Evolutionary conservation across 2,329 filamentous ascomycete species (phyloP).

Genomic region (Botryotinia globosa): DNA sequence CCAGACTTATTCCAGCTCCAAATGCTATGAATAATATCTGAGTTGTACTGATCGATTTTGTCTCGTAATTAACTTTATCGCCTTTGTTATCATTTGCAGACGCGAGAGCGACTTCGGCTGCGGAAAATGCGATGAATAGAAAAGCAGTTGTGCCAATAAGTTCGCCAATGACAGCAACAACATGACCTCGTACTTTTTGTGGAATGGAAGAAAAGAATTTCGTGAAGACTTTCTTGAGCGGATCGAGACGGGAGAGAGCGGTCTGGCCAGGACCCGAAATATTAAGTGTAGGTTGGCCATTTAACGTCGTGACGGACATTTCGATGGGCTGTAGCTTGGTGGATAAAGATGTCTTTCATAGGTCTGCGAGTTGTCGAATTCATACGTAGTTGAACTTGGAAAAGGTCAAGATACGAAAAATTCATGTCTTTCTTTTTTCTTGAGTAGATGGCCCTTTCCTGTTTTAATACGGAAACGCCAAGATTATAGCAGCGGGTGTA

Average conservation of each 20-base stretch:
- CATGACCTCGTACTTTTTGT: conserved; percentile 41
- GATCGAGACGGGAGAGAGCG: conserved; percentile 25
- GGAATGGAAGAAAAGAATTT: conserved; percentile 26
- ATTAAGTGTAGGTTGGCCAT: conserved; percentile 25
- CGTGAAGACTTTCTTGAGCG: conserved; percentile 26
- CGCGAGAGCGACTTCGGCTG: conserved; percentile 31
- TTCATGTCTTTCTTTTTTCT: not conserved
- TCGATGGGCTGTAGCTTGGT: conserved; percentile 6
- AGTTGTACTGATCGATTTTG: conserved; percentile 31
- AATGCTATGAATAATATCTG: conserved; percentile 31
- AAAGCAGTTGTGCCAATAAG: conserved; percentile 49
- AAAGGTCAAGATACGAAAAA: not conserved
- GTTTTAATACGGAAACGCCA: not conserved
- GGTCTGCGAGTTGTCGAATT: conserved; percentile 5
- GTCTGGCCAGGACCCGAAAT: conserved; percentile 24
- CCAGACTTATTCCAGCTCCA: conserved; percentile 37
- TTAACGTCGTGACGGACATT: conserved; percentile 22
- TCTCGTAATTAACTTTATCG: conserved; percentile 12
- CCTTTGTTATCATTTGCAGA: conserved; percentile 32
- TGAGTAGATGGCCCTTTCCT: not conserved
- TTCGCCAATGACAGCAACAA: conserved; percentile 48
- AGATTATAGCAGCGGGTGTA: not conserved
- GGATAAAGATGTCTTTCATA: conserved; percentile 16
- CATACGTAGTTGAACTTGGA: not conserved
- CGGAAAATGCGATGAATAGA: conserved; percentile 37